These are phyloP conservation scores for Fistulinella staudtii DNA, from an alignment of 1,284 basidiomycete species.

Conservation along the genomic window DNA sequence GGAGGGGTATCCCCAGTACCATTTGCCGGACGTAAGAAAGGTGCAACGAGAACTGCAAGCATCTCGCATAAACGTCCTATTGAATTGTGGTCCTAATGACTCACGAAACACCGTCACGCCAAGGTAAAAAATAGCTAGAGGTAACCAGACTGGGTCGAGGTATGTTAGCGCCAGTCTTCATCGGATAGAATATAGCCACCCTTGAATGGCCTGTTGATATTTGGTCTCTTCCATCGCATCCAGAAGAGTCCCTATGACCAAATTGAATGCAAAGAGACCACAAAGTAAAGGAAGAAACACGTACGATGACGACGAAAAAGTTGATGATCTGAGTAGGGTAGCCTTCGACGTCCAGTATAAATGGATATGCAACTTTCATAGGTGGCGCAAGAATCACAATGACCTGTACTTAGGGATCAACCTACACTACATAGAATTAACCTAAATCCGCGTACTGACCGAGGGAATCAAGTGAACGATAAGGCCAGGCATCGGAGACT, in stretches of 20 bases:
- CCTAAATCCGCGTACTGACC: slow-evolving; percentile 10
- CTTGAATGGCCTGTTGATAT: no score
- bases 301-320: slow-evolving; percentile 50
- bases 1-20: slow-evolving; percentile 57
- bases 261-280: no score
- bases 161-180: no score
- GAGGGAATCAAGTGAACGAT: slow-evolving; percentile 35
- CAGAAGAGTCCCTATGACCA: slow-evolving; percentile 51
- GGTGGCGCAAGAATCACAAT: slow-evolving; percentile 50
- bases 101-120: slow-evolving; percentile 49
- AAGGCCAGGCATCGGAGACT: slow-evolving; percentile 39
- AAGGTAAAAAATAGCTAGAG: slow-evolving; percentile 53
- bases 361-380: slow-evolving; percentile 43
- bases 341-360: slow-evolving; percentile 54
- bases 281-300: no score
- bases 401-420: slow-evolving; percentile 29
- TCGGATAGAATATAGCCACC: no score
- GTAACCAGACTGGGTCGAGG: slow-evolving; percentile 47
- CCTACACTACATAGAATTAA: background rate
- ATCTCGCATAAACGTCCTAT: background rate
- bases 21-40: slow-evolving; percentile 53
- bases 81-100: no score
- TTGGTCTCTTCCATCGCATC: no score
- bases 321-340: slow-evolving; percentile 58
- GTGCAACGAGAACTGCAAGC: slow-evolving; percentile 46